phyloP scores from a whole-genome alignment of 805 yeast species.

The Wickerhamomyces chambardii region DNA sequence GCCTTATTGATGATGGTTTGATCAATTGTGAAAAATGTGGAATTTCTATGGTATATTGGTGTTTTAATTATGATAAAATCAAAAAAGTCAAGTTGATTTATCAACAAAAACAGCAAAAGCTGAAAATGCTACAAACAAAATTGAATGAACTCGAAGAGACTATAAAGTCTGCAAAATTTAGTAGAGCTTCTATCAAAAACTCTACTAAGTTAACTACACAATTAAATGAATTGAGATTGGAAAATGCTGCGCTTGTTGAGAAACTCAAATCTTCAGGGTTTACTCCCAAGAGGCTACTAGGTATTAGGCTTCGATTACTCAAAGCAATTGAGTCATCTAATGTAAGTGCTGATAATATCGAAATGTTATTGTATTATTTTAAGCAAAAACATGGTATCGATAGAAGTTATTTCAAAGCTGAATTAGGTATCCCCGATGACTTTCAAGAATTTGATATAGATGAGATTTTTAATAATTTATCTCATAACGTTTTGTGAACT shows the following conservation, averaged over 20 bases:
- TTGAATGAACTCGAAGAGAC: slow-evolving; percentile 2
- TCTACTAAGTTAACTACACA: slow-evolving; percentile 3
- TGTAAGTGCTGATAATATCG: slow-evolving; percentile 30
- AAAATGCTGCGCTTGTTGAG: slow-evolving; percentile 3
- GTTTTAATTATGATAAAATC: slow-evolving; percentile 27
- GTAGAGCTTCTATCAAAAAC: not conserved
- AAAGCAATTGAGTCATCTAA: slow-evolving; percentile 5
- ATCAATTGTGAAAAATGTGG: slow-evolving; percentile 50
- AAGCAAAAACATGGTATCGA: slow-evolving; percentile 20
- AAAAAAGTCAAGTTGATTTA: slow-evolving; percentile 8
- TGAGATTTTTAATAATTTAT: not conserved
- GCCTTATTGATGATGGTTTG: slow-evolving; percentile 38
- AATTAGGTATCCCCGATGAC: slow-evolving; percentile 35
- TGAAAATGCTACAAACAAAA: too few relatives aligned
- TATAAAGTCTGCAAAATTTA: slow-evolving; percentile 6
- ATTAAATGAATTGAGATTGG: slow-evolving; percentile 4
- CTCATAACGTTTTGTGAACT: too few relatives aligned
- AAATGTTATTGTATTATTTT: slow-evolving; percentile 27
- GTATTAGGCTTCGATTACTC: slow-evolving; percentile 6
- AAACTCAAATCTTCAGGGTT: slow-evolving; percentile 5
- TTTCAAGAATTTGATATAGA: slow-evolving; percentile 18
- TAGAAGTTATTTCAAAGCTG: slow-evolving; percentile 22
- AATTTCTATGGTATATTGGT: slow-evolving; percentile 40
- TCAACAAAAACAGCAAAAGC: slow-evolving; percentile 7
- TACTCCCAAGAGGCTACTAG: slow-evolving; percentile 7